Conservation (phyloP, 1,284 basidiomycete species). For the Apiotrichum domesticum region DNA sequence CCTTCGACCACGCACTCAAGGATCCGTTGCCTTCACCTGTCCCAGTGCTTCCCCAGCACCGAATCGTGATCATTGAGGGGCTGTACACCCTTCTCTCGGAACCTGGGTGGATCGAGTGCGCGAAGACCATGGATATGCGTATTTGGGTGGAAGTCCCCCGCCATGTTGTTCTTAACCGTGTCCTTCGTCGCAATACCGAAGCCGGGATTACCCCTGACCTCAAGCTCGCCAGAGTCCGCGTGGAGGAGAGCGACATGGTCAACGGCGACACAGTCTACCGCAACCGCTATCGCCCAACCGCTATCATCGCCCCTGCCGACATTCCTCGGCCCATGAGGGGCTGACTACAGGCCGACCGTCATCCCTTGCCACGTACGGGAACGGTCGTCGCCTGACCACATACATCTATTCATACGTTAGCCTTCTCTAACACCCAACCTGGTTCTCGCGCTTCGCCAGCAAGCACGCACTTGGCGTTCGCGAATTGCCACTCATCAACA, state of each 20-base stretch:
- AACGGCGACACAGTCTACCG: conserved; percentile 26
- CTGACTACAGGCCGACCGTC: too few species aligned
- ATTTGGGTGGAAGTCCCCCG: conserved; percentile 67
- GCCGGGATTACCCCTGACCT: conserved; percentile 26
- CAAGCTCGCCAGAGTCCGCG: neutral
- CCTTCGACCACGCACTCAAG: conserved; percentile 51
- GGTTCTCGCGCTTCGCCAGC: too few species aligned
- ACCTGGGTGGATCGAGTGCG: conserved; percentile 66
- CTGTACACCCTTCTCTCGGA: conserved; percentile 69
- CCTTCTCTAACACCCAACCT: too few species aligned
- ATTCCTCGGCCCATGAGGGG: too few species aligned
- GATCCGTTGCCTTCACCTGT: conserved; percentile 51
- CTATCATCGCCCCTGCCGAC: conserved; percentile 9
- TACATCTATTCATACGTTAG: too few species aligned
- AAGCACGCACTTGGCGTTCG: too few species aligned
- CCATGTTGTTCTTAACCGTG: conserved; percentile 57
- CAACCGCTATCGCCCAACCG: conserved; percentile 16
- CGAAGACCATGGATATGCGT: conserved; percentile 64
- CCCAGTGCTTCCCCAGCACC: conserved; percentile 57
- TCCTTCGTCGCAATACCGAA: conserved; percentile 53
- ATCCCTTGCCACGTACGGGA: too few species aligned
- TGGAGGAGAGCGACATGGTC: conserved; percentile 16
- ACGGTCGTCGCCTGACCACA: too few species aligned
- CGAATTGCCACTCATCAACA: too few species aligned
- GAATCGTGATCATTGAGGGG: conserved; percentile 76